These are phyloP conservation scores for Tanozyma kutaoensis DNA, from an alignment of 805 yeast genomes.

Conservation along the genomic window DNA sequence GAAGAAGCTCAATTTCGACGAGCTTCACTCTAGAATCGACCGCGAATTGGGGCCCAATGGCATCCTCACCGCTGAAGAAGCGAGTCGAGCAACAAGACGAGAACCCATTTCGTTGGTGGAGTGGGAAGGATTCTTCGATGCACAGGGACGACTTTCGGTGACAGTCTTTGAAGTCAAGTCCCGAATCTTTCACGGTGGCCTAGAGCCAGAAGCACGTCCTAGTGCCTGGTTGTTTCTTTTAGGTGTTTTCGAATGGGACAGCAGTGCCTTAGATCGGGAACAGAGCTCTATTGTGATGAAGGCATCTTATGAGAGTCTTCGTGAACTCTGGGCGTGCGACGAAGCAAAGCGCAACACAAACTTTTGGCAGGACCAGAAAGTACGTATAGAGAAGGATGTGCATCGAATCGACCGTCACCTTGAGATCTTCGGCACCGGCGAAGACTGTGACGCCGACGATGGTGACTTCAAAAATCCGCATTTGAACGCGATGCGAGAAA, in stretches of 20 bases:
- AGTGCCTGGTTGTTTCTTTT: constrained; percentile 75
- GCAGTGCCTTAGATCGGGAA: constrained; percentile 55
- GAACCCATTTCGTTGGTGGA: constrained; percentile 56
- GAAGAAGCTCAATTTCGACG: constrained; percentile 39
- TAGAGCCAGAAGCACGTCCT: constrained; percentile 29
- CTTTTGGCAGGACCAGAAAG: constrained; percentile 82
- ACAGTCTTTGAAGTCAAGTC: constrained; percentile 73
- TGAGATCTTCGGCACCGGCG: constrained; percentile 41
- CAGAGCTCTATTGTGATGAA: too few relatives aligned
- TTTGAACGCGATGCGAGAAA: constrained; percentile 56
- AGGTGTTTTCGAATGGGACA: constrained; percentile 82
- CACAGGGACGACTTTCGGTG: constrained; percentile 55
- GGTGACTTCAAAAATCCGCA: constrained; percentile 62
- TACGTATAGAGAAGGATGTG: constrained; percentile 86
- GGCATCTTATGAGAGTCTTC: constrained; percentile 42
- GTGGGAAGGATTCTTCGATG: constrained; percentile 81
- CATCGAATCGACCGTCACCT: constrained; percentile 80
- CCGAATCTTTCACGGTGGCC: constrained; percentile 83
- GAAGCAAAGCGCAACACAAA: constrained; percentile 29
- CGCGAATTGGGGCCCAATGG: constrained; percentile 39
- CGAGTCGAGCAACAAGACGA: constrained; percentile 47
- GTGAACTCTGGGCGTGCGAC: constrained; percentile 52
- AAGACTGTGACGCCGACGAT: constrained; percentile 27
- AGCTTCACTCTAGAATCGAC: constrained; percentile 42
- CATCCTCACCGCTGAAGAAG: constrained; percentile 43